Base-by-base conservation (phyloP, 148 eudicot species). In the Linanthus parryae region DNA sequence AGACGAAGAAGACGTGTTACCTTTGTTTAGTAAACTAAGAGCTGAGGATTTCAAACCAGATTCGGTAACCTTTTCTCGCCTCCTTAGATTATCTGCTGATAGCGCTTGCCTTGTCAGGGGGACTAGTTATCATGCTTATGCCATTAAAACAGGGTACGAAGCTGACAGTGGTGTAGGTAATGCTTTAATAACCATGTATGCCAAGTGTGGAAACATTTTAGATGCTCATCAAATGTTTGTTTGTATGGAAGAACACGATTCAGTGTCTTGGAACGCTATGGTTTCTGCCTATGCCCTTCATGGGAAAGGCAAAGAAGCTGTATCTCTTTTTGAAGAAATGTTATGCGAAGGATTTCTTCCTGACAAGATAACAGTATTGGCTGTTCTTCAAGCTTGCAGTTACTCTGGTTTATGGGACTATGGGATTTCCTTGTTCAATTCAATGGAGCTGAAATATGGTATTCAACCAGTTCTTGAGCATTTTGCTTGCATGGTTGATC, bases 171-270 rank as follows among this genome's bases (percentile, higher is more conserved):
- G 67, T 0, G 73, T 73, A 47, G 45, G 64, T 27, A 73, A 73
- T 50, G 70, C 70, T 24, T 63, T 73, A 26, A 64, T 68, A 17
- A 70, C 68, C 61, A 63, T 68, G 78, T 73, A 73, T 57, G 64
- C 73, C 24, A 68, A 73, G 48, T 64, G 78, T 42, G 78, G 78
- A 23, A 58, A 64, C 42, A 56, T 73, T 44, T 36, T 18, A 19
- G 71, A 73, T 38, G 78, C 73, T 19, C 35, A 61, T 49, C 38
- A 42, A 3, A 64, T 69, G 50, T 73, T 68, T 44, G 52, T 31
- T 12, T 46, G 49, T 24, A 73, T 73, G 78, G 63, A 48, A 10
- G 56, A 2, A 58, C 71, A 52, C 33, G 76, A 72, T 26, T 46
- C 57, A 41, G 59, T 72, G 12, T 72, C 76, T 30, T 72, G 47